Evolutionary conservation across 1,284 basidiomycete species (phyloP), one percentile per base, ranked within the genome.

Genomic region (Athelia sp.): DNA sequence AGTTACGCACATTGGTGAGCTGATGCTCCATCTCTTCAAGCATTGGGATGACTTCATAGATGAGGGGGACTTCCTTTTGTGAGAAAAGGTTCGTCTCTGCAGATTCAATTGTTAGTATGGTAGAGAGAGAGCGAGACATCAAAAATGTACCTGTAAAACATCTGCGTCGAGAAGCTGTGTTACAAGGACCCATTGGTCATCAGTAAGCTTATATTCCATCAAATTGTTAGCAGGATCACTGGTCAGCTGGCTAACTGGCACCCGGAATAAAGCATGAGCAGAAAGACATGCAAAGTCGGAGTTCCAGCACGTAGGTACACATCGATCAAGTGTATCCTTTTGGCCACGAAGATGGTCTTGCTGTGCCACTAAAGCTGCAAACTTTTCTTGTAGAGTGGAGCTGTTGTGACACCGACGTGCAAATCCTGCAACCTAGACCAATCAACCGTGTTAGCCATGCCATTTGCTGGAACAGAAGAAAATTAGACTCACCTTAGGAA

Each of bases 41-140:
- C 54, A 59, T 58, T 3, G 58, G 55, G n/a, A 62, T 46, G 21
- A 56, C 52, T 29, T 61, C 52, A 22, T 52, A 43, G 19, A 61
- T 48, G 8, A 61, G 53, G 15, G 60, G 61, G 1, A 58, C 53
- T 15, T 59, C 50, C 3, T 51, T 51, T 29, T 46, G 26, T 18
- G 54, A 60, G 46, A 62, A 62, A 10, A 58, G 45, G 4, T 46
- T 40, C 18, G 60, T 58, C 4, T 48, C 55, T 56, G 19, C 40
- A 8, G 34, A 34, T 23, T 18, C 2, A 2, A 13, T 45, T 21
- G 38, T 8, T 19, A 18, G 10, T 45, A 4, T 4, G 40, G 19
- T 1, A 31, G 9, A 26, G 29, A 15, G 29, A 40, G 18, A 32
- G 18, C 24, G 40, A n/a, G 21, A 31, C 2, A 10, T 38, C 19